These are phyloP conservation scores for Periconia sp. DNA, from an alignment of 2,329 filamentous ascomycete species.

Conservation along the genomic window DNA sequence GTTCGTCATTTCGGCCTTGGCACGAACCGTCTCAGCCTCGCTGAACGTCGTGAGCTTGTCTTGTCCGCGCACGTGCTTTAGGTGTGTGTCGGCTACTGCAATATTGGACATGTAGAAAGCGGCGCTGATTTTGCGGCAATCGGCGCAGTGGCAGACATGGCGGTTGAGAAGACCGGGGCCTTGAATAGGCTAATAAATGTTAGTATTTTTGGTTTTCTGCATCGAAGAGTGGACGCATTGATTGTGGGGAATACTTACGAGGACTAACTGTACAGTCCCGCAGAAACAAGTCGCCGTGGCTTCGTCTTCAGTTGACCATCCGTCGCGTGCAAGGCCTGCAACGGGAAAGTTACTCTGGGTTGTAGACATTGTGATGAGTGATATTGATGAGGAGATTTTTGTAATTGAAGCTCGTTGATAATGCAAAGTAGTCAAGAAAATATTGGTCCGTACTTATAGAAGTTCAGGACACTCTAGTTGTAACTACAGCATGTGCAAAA, in stretches of 20 bases:
- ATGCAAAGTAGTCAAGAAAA: too few relatives aligned
- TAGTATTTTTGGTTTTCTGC: background rate
- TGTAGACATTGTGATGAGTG: too few relatives aligned
- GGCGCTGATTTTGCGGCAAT: conserved; percentile 64
- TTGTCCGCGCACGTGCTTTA: conserved; percentile 54
- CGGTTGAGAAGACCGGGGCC: conserved; percentile 50
- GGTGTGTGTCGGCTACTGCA: conserved; percentile 46
- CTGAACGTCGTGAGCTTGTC: conserved; percentile 51
- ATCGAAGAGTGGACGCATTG: background rate
- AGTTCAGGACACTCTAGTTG: too few relatives aligned
- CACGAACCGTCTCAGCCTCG: conserved; percentile 41
- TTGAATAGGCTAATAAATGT: conserved; percentile 46
- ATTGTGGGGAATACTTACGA: conserved; percentile 12
- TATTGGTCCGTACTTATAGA: too few relatives aligned
- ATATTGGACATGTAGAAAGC: conserved; percentile 64
- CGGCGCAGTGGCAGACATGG: conserved; percentile 63
- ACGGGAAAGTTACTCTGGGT: too few relatives aligned
- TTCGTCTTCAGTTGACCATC: too few relatives aligned
- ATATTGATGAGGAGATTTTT: too few relatives aligned
- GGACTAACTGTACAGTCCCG: conserved; percentile 23
- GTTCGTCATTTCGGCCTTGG: conserved; percentile 53
- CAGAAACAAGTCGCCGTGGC: conserved; percentile 28
- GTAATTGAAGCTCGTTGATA: too few relatives aligned
- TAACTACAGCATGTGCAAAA: too few relatives aligned
- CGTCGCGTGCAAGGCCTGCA: too few relatives aligned